Evolutionary conservation across 2,329 filamentous ascomycete species (phyloP), one percentile per base, ranked within the genome.

Genomic region (Exophiala aquamarina): DNA sequence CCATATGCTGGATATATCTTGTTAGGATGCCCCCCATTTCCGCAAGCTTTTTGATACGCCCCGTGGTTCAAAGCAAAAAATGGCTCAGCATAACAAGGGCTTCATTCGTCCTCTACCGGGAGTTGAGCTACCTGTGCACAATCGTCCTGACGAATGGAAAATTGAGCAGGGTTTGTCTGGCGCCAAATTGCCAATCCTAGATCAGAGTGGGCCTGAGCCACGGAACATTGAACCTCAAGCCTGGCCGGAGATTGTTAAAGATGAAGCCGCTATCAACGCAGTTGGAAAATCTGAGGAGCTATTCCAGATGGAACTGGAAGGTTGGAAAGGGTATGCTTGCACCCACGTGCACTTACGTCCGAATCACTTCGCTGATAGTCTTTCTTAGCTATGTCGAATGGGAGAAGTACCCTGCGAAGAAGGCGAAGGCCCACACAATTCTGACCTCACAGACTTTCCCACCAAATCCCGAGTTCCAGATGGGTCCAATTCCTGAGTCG

Each of bases 351-450:
- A 26, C 23, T 6, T 26, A 26, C 23, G 11, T n/a, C n/a, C n/a
- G n/a, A n/a, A n/a, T n/a, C n/a, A n/a, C n/a, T n/a, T n/a, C n/a
- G n/a, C n/a, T n/a, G n/a, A n/a, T n/a, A n/a, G n/a, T n/a, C n/a
- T n/a, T n/a, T n/a, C n/a, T n/a, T 33, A 65, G 78, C 7, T 87
- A 84, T 49, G 71, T 87, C 3, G 83, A 86, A 57, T 86, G 82
- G 83, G 83, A 86, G 59, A 74, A 79, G 10, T 83, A 86, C 44
- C 83, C 84, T 0, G 80, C 85, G 40, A 87, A 86, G 64, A 84
- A 83, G 59, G 72, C 70, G 21, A 67, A 75, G 36, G 83, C 79
- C 0, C 72, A 75, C 32, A 71, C 78, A 42, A 75, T 84, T 35
- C 59, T 84, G 6, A 66, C 66, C 15, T 67, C 67, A 40, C 76